phyloP scores from a whole-genome alignment of 1,284 basidiomycete genomes.

The Pseudozyma flocculosa region DNA sequence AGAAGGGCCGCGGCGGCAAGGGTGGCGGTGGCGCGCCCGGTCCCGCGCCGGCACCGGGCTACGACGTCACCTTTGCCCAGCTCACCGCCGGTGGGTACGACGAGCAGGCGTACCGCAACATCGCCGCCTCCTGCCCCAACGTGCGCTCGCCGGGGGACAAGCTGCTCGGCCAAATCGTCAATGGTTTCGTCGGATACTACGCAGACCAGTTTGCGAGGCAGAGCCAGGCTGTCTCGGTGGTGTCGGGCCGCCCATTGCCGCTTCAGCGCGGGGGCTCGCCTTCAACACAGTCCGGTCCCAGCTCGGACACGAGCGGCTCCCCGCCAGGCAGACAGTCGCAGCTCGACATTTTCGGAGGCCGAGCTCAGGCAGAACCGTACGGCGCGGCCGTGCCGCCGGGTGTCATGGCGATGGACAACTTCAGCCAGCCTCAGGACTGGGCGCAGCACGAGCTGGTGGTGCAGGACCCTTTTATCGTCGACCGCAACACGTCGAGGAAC shows the following conservation, averaged over 20 bases:
- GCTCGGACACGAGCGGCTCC: no score
- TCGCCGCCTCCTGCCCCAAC: neutral
- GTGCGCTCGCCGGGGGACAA: slow-evolving; percentile 2
- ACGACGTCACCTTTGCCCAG: slow-evolving; percentile 22
- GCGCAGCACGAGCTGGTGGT: slow-evolving; percentile 47
- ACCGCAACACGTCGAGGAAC: slow-evolving; percentile 56
- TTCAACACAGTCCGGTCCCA: neutral
- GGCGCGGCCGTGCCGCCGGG: neutral
- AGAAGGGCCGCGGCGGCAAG: slow-evolving; percentile 16
- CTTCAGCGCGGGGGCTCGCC: neutral
- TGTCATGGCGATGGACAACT: slow-evolving; percentile 15
- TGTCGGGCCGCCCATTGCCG: slow-evolving; percentile 16
- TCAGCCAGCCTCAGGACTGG: slow-evolving; percentile 46
- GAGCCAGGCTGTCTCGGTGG: slow-evolving; percentile 15
- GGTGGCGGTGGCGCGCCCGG: neutral
- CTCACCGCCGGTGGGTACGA: neutral
- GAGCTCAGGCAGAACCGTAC: neutral
- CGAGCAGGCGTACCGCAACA: neutral
- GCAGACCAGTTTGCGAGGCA: slow-evolving; percentile 8
- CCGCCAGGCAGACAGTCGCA: no score
- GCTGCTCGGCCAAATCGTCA: slow-evolving; percentile 20
- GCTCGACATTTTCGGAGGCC: no score
- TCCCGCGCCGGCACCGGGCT: slow-evolving; percentile 9
- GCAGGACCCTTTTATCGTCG: slow-evolving; percentile 58
- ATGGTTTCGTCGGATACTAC: slow-evolving; percentile 21